A percentile compares a stretch with the other conserved stretches of the same genome.
Conservation (phyloP, 495 filamentous ascomycete genomes). For the Penicillium arizonense region DNA sequence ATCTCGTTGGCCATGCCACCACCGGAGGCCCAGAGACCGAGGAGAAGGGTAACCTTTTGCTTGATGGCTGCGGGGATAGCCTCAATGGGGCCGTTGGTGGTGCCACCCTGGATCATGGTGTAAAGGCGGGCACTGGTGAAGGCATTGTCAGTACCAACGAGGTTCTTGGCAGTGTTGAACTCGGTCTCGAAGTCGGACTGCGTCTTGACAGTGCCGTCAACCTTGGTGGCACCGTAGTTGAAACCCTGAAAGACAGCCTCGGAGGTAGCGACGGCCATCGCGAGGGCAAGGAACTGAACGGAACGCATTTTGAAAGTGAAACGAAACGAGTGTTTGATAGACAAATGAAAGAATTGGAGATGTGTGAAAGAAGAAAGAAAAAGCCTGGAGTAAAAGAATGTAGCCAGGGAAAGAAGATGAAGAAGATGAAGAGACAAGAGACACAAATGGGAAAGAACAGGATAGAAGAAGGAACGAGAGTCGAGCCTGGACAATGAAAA, state of each 20-base stretch:
- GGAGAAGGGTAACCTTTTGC: constrained; percentile 67
- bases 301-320: constrained; percentile 31
- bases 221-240: constrained; percentile 73
- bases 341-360: not conserved
- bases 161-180: constrained; percentile 67
- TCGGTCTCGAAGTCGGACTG: constrained; percentile 67
- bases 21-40: constrained; percentile 76
- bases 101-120: constrained; percentile 61
- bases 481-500: not conserved
- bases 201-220: constrained; percentile 58
- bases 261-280: constrained; percentile 41
- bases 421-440: constrained; percentile 4
- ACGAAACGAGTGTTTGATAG: constrained; percentile 7
- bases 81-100: constrained; percentile 57
- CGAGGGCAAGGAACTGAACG: constrained; percentile 41
- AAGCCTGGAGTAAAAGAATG: constrained; percentile 6
- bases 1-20: constrained; percentile 70
- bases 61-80: constrained; percentile 80
- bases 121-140: constrained; percentile 73
- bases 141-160: constrained; percentile 63
- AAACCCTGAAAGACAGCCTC: constrained; percentile 66
- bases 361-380: not conserved
- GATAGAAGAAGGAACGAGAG: constrained; percentile 4
- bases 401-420: constrained; percentile 6
- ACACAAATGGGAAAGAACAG: not conserved